These are phyloP conservation scores for Aureobasidium sp. DNA, from an alignment of 2,329 filamentous ascomycete genomes.

Conservation along the genomic window DNA sequence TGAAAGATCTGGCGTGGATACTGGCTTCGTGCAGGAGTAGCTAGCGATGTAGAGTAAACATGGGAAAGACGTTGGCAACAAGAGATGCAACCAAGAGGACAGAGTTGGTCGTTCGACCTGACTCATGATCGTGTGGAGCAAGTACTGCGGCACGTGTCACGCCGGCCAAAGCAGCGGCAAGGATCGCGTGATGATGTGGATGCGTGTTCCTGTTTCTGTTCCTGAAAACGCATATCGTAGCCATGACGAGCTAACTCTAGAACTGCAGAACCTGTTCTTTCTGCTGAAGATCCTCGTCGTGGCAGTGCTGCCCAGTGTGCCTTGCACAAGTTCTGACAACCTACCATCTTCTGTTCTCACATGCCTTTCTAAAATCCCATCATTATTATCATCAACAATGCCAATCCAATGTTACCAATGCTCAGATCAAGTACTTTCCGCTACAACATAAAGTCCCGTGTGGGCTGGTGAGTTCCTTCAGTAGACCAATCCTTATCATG, in stretches of 20 bases:
- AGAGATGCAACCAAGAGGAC: not conserved
- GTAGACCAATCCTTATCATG: not conserved
- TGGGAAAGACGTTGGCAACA: not conserved
- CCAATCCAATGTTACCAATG: not conserved
- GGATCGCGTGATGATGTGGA: slow-evolving; percentile 1
- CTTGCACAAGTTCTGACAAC: not conserved
- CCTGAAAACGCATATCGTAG: slow-evolving; percentile 3
- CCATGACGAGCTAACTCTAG: not conserved
- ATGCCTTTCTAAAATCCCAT: not conserved
- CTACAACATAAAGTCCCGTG: not conserved
- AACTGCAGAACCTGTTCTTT: not conserved
- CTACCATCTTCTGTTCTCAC: not conserved
- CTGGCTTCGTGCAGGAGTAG: not conserved
- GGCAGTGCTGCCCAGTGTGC: not conserved
- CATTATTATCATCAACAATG: not conserved
- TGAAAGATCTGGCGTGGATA: not conserved
- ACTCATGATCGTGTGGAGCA: not conserved
- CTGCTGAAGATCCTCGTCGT: not conserved
- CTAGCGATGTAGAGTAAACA: not conserved
- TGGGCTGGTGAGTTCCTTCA: not conserved
- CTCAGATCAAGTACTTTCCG: not conserved
- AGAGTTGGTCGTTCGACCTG: not conserved
- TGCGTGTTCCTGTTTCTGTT: not conserved
- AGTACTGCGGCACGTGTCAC: not conserved
- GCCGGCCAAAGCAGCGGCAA: not conserved